Evolutionary conservation across 2,329 filamentous ascomycete species (phyloP), one percentile per base, ranked within the genome.

Genomic region (Mycogone perniciosa): DNA sequence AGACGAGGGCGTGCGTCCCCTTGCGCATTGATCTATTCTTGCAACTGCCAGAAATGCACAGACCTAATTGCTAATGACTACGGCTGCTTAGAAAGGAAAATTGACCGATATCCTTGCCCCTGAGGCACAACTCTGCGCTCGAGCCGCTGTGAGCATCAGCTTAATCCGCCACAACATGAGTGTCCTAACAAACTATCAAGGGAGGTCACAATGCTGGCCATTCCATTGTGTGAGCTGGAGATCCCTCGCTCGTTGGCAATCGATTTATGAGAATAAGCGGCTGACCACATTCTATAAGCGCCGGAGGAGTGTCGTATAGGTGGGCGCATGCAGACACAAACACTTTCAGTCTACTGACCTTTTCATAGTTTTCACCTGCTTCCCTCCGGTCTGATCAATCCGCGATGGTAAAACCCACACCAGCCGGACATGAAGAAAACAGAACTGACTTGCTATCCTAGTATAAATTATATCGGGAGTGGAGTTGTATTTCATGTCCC

Each of bases 361-460:
- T n/a, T 34, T 54, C 20, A 30, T 71, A 77, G 76, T 67, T 79
- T 81, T 57, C 80, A 85, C 64, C 76, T 86, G 53, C 70, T 85
- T 45, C 80, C 84, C 27, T 86, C 81, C 50, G 88, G 88, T 53
- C 77, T 91, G 54, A 75, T 91, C 57, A 88, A 86, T 64, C 83
- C 85, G 48, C 49, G 31, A 42, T 39, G 41, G 50, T 20, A 20
- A 20, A 20, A 20, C 27, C 34, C 34, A 37, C 8, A 2, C 34
- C 8, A 43, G 44, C 55, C 40, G 57, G 46, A 48, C 43, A n/a
- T 30, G 10, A 33, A 20, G 20, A 20, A 20, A 20, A 20, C 20
- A 20, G 20, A 20, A 20, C 20, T 27, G 54, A 80, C 65, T 20
- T 20, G 20, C 20, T 3, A 20, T 20, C 20, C 20, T 20, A 20